A percentile compares a stretch with the other conserved stretches of the same genome.
These are phyloP conservation scores for Trichoderma gamsii DNA, from an alignment of 495 filamentous ascomycete genomes.

Conservation along the genomic window DNA sequence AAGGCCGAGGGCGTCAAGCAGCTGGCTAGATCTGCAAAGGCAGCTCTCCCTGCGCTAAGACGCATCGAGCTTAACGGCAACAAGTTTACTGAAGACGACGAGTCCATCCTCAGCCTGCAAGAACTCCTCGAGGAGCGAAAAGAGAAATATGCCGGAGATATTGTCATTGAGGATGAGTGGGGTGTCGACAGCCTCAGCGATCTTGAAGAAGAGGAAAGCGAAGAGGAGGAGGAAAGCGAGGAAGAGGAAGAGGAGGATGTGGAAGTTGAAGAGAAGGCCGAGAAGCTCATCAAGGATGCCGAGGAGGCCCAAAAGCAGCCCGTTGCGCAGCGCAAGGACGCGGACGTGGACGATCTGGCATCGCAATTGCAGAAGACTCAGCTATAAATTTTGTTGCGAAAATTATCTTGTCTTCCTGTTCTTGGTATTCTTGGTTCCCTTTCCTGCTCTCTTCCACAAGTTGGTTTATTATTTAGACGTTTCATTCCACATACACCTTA, in stretches of 20 bases:
- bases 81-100: slow-evolving; percentile 83
- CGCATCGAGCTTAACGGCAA: slow-evolving; percentile 94
- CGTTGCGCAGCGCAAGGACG: slow-evolving; percentile 64
- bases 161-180: slow-evolving; percentile 64
- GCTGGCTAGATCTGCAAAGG: slow-evolving; percentile 57
- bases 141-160: slow-evolving; percentile 53
- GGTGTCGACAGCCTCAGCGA: slow-evolving; percentile 80
- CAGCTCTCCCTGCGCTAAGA: slow-evolving; percentile 62
- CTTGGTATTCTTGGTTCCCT: background rate
- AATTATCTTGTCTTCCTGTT: background rate
- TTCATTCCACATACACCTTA: background rate
- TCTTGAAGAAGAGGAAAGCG: slow-evolving; percentile 65
- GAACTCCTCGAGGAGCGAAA: slow-evolving; percentile 52
- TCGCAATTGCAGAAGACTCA: slow-evolving; percentile 63
- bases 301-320: slow-evolving; percentile 69
- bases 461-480: slow-evolving; percentile 13
- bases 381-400: slow-evolving; percentile 27
- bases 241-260: slow-evolving; percentile 61
- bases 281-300: slow-evolving; percentile 61
- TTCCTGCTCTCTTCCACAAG: background rate
- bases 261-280: slow-evolving; percentile 50
- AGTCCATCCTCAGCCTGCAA: slow-evolving; percentile 45
- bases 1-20: slow-evolving; percentile 63
- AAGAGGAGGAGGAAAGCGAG: slow-evolving; percentile 62
- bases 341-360: slow-evolving; percentile 74